Conservation (phyloP, 2,329 filamentous ascomycete genomes). For the Verticillium alfalfae region DNA sequence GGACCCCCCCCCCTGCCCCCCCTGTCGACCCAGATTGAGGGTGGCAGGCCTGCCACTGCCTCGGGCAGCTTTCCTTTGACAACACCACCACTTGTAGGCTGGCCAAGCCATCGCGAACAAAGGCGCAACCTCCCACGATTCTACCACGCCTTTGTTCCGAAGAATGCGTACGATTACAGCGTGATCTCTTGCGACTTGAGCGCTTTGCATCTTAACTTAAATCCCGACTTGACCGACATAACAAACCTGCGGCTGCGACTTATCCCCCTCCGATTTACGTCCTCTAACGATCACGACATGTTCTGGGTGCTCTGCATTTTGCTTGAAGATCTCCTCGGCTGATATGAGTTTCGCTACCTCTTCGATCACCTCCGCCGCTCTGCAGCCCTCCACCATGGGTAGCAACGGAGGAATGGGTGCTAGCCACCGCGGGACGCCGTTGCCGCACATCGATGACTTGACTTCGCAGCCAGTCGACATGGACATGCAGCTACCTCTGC, state of each 20-base stretch:
- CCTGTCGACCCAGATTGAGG: background rate
- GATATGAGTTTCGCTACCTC: background rate
- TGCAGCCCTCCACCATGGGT: background rate
- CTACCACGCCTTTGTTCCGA: background rate
- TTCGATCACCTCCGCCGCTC: background rate
- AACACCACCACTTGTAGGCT: background rate
- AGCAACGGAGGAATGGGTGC: slow-evolving; percentile 6
- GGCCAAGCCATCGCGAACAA: background rate
- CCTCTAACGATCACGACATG: background rate
- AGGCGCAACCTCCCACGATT: background rate
- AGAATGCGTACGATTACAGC: background rate
- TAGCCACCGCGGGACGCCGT: slow-evolving; percentile 23
- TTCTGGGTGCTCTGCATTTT: background rate
- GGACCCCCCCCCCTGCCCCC: background rate
- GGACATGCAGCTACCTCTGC: slow-evolving; percentile 43
- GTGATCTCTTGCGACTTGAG: background rate
- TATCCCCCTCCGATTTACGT: background rate
- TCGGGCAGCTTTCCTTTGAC: background rate
- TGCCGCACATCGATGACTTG: slow-evolving; percentile 51
- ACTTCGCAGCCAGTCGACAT: slow-evolving; percentile 39
- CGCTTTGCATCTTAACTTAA: background rate
- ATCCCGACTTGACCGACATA: background rate
- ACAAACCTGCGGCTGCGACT: background rate
- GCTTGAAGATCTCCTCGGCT: background rate
- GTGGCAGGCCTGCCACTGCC: background rate